Base-by-base conservation (phyloP, 805 yeast genomes). In the Saccharomycopsis babjevae region DNA sequence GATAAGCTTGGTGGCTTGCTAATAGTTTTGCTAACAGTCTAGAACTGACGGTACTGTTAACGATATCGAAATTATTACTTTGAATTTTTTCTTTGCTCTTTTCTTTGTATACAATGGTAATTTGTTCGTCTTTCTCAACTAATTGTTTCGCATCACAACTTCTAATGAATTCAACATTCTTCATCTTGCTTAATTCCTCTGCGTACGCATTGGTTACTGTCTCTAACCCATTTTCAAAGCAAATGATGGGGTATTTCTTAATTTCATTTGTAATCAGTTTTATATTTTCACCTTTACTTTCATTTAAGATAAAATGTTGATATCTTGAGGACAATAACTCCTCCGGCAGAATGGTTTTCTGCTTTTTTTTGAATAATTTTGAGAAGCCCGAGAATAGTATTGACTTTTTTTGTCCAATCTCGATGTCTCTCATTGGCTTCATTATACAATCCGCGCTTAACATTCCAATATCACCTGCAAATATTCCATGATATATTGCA, bases 401-500 rank as follows among this genome's bases (percentile, higher is more conserved):
- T 1, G 52, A 22, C 22, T 28, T 46, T 11, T 73, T 68, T 68
- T 91, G 97, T 25, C 3, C n/a, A 46, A 46, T 16, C 15, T 46
- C 52, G 55, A 84, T 71, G 13, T 80, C 74, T 56, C 78, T 82
- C 66, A 63, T 52, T 20, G 32, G 20, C 13, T 62, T 60, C 58
- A 61, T 59, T n/a, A 62, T 55, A 15, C 59, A 56, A 34, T 56
- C 62, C 16, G 58, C 40, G 7, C 96, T 88, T 57, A 93, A 72
- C 60, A 80, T 75, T 5, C 77, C 68, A 1, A 83, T 77, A 71
- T 92, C 96, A n/a, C 89, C 94, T 0, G 96, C 97, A 71, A 91
- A 93, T 0, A 94, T 84, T 0, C 99, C 99, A 68, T 91, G 90
- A 70, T 87, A 76, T 3, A 91, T 73, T 0, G 97, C 98, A 71